A percentile compares a stretch with the other conserved stretches of the same genome.
These are phyloP conservation scores for Vitis riparia DNA, from an alignment of 164 flowering plant species.

Conservation along the genomic window DNA sequence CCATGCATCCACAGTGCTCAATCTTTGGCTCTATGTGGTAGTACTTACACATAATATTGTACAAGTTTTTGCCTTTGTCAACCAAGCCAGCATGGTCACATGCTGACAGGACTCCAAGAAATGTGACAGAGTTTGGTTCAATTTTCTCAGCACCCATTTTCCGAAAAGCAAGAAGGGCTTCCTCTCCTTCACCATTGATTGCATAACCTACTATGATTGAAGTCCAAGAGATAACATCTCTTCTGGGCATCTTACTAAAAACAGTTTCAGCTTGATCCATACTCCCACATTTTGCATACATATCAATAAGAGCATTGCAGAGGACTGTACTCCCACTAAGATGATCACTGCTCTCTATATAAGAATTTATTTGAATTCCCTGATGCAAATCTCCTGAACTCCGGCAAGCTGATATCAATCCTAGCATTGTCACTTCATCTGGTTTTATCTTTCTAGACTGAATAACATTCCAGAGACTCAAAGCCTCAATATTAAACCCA, in stretches of 20 bases:
- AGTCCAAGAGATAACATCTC: slow-evolving; percentile 41
- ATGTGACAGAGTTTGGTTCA: slow-evolving; percentile 24
- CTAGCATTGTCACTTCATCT: slow-evolving; percentile 34
- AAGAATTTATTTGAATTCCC: slow-evolving; percentile 22
- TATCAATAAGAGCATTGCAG: slow-evolving; percentile 34
- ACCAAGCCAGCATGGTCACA: slow-evolving; percentile 36
- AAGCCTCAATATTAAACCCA: slow-evolving; percentile 14
- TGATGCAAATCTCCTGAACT: slow-evolving; percentile 19
- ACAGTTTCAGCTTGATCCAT: slow-evolving; percentile 15
- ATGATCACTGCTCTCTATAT: slow-evolving; percentile 14
- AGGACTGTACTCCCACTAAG: slow-evolving; percentile 12
- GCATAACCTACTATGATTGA: slow-evolving; percentile 32
- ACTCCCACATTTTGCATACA: slow-evolving; percentile 54
- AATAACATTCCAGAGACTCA: slow-evolving; percentile 20
- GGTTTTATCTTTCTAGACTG: slow-evolving; percentile 17
- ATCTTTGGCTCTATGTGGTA: slow-evolving; percentile 23
- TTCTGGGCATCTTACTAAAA: slow-evolving; percentile 25
- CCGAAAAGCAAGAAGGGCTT: slow-evolving; percentile 22
- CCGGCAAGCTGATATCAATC: slow-evolving; percentile 29
- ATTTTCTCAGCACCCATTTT: slow-evolving; percentile 17
- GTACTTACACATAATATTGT: slow-evolving; percentile 14
- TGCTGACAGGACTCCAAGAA: slow-evolving; percentile 28
- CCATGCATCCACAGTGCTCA: slow-evolving; percentile 36
- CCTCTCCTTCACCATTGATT: slow-evolving; percentile 29
- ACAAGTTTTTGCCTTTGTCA: slow-evolving; percentile 22